These are phyloP conservation scores for Solanum hybrid DNA, from an alignment of 305 asterid genomes.

Conservation along the genomic window DNA sequence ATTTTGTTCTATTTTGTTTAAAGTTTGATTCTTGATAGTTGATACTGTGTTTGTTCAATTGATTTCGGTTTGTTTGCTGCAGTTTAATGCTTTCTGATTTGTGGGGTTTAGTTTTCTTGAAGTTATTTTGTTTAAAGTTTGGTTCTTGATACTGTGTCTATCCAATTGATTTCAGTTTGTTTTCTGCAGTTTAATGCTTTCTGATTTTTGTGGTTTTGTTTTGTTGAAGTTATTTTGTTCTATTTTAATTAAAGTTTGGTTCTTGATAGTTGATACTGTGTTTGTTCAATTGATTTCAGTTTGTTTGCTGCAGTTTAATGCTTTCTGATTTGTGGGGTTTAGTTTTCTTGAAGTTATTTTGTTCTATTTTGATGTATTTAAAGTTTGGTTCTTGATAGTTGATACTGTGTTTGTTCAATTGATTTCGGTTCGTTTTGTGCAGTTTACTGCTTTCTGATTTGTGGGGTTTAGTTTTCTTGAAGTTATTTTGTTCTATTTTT, in stretches of 20 bases:
- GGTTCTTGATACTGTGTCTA: background rate
- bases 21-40: background rate
- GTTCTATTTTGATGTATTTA: background rate
- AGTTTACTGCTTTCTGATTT: background rate
- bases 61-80: background rate
- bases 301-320: background rate
- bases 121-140: background rate
- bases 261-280: background rate
- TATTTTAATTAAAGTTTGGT: background rate
- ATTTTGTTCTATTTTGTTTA: background rate
- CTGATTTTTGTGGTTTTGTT: background rate
- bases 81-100: background rate
- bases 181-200: background rate
- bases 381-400: background rate
- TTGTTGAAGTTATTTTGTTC: background rate
- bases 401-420: background rate
- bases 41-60: background rate
- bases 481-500: background rate
- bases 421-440: background rate
- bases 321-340: background rate
- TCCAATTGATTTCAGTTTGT: background rate
- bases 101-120: background rate
- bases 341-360: background rate
- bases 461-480: background rate
- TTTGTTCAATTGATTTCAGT: background rate